These are phyloP conservation scores for Cladorrhinum sp. DNA, from an alignment of 2,329 filamentous ascomycete species.

Conservation along the genomic window DNA sequence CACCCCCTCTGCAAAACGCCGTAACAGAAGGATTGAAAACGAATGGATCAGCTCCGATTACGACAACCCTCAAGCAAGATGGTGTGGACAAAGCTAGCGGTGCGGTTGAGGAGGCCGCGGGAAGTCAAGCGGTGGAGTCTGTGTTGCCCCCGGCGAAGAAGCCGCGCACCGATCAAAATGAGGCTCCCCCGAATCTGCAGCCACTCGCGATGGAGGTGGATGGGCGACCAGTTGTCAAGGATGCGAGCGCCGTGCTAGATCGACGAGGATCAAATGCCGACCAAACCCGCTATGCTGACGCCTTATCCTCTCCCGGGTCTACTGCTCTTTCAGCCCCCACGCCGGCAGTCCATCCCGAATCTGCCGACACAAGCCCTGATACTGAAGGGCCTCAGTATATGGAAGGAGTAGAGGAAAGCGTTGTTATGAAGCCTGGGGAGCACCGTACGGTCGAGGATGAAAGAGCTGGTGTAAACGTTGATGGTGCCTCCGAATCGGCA, in stretches of 20 bases:
- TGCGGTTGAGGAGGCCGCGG: background rate
- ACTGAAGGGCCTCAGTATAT: conserved; percentile 59
- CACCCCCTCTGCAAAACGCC: background rate
- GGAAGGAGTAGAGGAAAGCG: conserved; percentile 46
- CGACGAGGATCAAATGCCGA: conserved; percentile 36
- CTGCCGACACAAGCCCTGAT: conserved; percentile 71
- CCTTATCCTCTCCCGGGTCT: conserved; percentile 57
- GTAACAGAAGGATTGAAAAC: background rate
- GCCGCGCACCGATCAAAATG: conserved; percentile 8
- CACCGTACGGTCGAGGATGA: conserved; percentile 20
- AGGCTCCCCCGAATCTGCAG: background rate
- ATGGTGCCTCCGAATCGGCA: conserved; percentile 7
- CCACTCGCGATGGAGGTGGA: conserved; percentile 4
- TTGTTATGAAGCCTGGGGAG: conserved; percentile 36
- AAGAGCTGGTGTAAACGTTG: conserved; percentile 8
- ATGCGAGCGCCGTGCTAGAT: conserved; percentile 28
- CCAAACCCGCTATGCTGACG: conserved; percentile 39
- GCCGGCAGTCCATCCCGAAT: conserved; percentile 63
- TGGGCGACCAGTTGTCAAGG: conserved; percentile 23
- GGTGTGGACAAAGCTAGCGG: background rate
- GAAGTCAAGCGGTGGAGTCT: background rate
- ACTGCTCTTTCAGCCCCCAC: conserved; percentile 73
- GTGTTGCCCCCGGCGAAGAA: background rate
- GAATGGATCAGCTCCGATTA: background rate
- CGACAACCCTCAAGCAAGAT: background rate